Evolutionary conservation across 768 basidiomycete species (phyloP).

Genomic region (Lactarius indigo): DNA sequence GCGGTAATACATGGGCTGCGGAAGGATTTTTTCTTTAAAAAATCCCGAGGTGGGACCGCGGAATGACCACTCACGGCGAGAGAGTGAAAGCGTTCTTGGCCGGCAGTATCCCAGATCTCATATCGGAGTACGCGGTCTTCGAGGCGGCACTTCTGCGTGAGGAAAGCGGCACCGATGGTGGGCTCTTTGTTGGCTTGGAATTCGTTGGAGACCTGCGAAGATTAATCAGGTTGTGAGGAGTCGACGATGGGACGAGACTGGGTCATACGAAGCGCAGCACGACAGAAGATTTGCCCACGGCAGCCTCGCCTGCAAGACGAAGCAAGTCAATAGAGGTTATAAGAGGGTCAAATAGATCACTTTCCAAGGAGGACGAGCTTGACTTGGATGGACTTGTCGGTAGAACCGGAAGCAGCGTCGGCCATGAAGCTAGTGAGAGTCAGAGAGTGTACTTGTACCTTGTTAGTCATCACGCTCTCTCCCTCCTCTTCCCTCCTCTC

Average conservation of each 20-base stretch:
- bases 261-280: slow-evolving; percentile 88
- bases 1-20: slow-evolving; percentile 96
- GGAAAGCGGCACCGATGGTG: slow-evolving; percentile 94
- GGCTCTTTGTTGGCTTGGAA: slow-evolving; percentile 99
- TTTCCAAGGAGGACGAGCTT: slow-evolving; percentile 94
- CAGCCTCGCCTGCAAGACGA: slow-evolving; percentile 77
- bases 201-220: slow-evolving; percentile 81
- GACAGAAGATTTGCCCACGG: slow-evolving; percentile 98
- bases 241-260: slow-evolving; percentile 23
- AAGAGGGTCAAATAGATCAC: slow-evolving; percentile 27
- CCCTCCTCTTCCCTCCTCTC: neutral
- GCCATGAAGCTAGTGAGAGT: slow-evolving; percentile 45
- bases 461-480: neutral
- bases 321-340: neutral
- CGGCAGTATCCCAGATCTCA: slow-evolving; percentile 98
- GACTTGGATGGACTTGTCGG: slow-evolving; percentile 92
- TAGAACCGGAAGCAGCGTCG: slow-evolving; percentile 66
- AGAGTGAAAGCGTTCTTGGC: slow-evolving; percentile 96
- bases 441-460: neutral
- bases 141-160: slow-evolving; percentile 92
- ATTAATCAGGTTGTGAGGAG: neutral
- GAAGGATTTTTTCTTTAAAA: slow-evolving; percentile 7
- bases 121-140: slow-evolving; percentile 92
- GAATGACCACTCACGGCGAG: slow-evolving; percentile 63
- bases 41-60: neutral